phyloP scores from a whole-genome alignment of 2,329 filamentous ascomycete species.

The Alternaria sp. region DNA sequence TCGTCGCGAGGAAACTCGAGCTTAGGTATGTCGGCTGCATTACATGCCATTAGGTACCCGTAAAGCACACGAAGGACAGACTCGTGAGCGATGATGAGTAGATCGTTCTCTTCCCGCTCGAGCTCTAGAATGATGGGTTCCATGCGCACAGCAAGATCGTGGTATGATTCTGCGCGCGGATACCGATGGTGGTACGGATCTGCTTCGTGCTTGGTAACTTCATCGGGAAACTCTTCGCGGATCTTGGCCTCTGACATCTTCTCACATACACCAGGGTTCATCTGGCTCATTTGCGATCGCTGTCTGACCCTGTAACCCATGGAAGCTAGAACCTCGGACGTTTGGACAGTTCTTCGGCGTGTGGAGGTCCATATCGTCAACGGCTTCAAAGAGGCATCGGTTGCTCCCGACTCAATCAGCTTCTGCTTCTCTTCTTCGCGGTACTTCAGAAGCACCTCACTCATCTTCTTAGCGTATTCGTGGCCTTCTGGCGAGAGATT shows the following conservation, averaged over 20 bases:
- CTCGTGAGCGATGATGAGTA: constrained; percentile 98
- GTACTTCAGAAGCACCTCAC: constrained; percentile 81
- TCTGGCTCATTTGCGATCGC: constrained; percentile 93
- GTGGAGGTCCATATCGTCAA: constrained; percentile 96
- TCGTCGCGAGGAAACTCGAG: constrained; percentile 94
- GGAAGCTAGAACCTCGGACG: constrained; percentile 79
- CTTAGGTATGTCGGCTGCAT: constrained; percentile 90
- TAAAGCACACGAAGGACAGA: constrained; percentile 97
- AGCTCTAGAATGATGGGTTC: constrained; percentile 98
- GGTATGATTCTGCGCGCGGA: constrained; percentile 96
- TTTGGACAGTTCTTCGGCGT: constrained; percentile 87
- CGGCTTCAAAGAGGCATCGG: constrained; percentile 74
- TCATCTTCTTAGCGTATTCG: constrained; percentile 74
- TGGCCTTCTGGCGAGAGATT: constrained; percentile 80
- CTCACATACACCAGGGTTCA: constrained; percentile 96
- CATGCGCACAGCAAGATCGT: constrained; percentile 95
- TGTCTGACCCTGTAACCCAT: constrained; percentile 87
- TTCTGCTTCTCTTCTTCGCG: constrained; percentile 80
- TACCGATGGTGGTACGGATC: constrained; percentile 98
- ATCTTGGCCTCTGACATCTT: constrained; percentile 88
- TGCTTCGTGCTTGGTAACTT: constrained; percentile 88
- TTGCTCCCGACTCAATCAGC: constrained; percentile 72
- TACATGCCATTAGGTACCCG: constrained; percentile 98
- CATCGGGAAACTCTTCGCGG: constrained; percentile 82
- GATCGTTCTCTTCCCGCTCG: constrained; percentile 93